phyloP scores from a whole-genome alignment of 352 stramenopile genomes.

The Phytophthora pistaciae region DNA sequence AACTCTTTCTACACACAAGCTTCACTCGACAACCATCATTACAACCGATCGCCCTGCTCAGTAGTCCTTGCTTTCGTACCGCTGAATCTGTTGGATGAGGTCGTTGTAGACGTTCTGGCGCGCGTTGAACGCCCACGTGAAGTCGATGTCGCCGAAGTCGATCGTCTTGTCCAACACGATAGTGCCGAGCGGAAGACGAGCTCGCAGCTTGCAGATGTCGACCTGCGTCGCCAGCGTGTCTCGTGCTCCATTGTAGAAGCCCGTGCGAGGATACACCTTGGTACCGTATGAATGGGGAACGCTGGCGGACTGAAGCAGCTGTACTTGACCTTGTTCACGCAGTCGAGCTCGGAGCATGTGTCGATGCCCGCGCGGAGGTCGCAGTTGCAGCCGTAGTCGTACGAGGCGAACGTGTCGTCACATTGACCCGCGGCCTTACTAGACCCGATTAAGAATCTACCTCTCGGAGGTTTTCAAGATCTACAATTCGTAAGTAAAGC shows the following conservation, averaged over 20 bases:
- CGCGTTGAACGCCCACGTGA: conserved; percentile 50
- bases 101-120: conserved; percentile 46
- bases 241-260: conserved; percentile 46
- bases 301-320: conserved; percentile 44
- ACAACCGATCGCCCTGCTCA: conserved; percentile 7
- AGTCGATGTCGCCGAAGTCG: conserved; percentile 57
- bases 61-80: conserved; percentile 49
- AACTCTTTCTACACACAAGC: too few species aligned
- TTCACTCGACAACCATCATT: too few species aligned
- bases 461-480: too few species aligned
- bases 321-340: conserved; percentile 56
- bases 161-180: conserved; percentile 47
- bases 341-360: conserved; percentile 40
- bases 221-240: conserved; percentile 45
- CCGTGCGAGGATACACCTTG: conserved; percentile 46
- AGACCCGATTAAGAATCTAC: too few species aligned
- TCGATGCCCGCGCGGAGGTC: conserved; percentile 32
- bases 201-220: conserved; percentile 49
- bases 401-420: conserved; percentile 54
- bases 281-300: conserved; percentile 35
- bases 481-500: too few species aligned
- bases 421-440: too few species aligned
- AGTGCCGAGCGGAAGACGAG: conserved; percentile 37
- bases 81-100: conserved; percentile 47
- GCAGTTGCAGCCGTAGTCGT: conserved; percentile 58